A percentile compares a stretch with the other conserved stretches of the same genome.
These are phyloP conservation scores for Pleurotus platypus DNA, from an alignment of 768 basidiomycete genomes.

Conservation along the genomic window DNA sequence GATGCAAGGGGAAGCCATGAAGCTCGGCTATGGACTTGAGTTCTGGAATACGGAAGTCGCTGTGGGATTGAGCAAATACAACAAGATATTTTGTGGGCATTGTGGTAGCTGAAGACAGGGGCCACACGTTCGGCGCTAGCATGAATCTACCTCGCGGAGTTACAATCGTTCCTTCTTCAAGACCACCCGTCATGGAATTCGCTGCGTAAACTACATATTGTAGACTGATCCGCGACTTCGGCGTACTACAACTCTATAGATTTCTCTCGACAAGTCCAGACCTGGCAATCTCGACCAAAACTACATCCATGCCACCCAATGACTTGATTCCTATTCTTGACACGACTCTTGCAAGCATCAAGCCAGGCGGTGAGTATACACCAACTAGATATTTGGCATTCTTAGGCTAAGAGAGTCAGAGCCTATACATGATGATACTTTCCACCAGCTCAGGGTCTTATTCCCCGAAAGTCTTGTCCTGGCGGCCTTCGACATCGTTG, in stretches of 20 bases:
- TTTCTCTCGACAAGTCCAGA: no score
- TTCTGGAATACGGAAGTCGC: slow-evolving; percentile 83
- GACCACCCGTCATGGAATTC: no score
- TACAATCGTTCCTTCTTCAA: no score
- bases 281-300: no score
- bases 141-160: no score
- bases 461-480: slow-evolving; percentile 63
- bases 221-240: no score
- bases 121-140: no score
- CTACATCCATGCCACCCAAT: neutral
- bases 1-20: slow-evolving; percentile 55
- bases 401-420: no score
- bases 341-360: neutral
- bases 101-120: neutral
- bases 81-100: slow-evolving; percentile 48
- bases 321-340: neutral
- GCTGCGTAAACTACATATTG: no score
- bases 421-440: slow-evolving; percentile 44
- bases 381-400: no score
- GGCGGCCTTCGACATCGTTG: slow-evolving; percentile 76
- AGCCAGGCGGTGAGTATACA: neutral
- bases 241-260: no score
- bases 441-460: slow-evolving; percentile 53
- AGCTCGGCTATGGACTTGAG: slow-evolving; percentile 75
- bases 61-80: slow-evolving; percentile 78